A percentile compares a stretch with the other conserved stretches of the same genome.
These are phyloP conservation scores for Artomyces pyxidatus DNA, from an alignment of 768 basidiomycete species.

Conservation along the genomic window DNA sequence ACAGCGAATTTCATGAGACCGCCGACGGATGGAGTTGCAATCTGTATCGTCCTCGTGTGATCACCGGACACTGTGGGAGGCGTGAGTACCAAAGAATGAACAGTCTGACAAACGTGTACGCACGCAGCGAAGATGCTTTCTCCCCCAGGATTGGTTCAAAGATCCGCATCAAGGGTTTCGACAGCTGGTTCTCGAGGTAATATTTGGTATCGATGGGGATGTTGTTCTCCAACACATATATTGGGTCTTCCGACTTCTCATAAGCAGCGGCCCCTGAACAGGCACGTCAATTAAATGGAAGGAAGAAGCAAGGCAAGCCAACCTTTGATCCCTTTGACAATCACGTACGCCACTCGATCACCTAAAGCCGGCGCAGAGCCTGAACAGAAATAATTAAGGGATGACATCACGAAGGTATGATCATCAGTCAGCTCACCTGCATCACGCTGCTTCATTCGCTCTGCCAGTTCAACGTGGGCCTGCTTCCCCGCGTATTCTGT, in stretches of 20 bases:
- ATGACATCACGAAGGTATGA: background rate
- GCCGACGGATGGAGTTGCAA: conserved; percentile 92
- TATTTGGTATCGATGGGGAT: conserved; percentile 97
- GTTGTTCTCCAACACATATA: conserved; percentile 96
- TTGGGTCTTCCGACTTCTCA: conserved; percentile 96
- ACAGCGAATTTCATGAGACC: conserved; percentile 99
- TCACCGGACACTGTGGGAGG: conserved; percentile 75
- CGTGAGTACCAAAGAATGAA: conserved; percentile 6
- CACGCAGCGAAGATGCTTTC: conserved; percentile 76
- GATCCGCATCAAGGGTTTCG: conserved; percentile 94
- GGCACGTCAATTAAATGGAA: background rate
- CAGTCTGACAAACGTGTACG: conserved; percentile 20
- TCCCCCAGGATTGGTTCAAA: conserved; percentile 97
- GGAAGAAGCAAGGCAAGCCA: background rate
- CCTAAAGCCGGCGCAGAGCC: conserved; percentile 96
- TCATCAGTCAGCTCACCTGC: conserved; percentile 45
- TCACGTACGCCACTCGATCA: conserved; percentile 98
- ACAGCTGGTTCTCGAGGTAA: conserved; percentile 96
- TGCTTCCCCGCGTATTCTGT: conserved; percentile 93
- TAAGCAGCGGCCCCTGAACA: conserved; percentile 85
- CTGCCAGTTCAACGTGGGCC: conserved; percentile 93
- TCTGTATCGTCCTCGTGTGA: conserved; percentile 91
- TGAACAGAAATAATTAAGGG: conserved; percentile 19
- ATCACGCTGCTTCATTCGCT: conserved; percentile 93
- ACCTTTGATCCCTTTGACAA: conserved; percentile 95